Evolutionary conservation across 768 basidiomycete genomes (phyloP).

Genomic region (Agaricus sinodeliciosus): DNA sequence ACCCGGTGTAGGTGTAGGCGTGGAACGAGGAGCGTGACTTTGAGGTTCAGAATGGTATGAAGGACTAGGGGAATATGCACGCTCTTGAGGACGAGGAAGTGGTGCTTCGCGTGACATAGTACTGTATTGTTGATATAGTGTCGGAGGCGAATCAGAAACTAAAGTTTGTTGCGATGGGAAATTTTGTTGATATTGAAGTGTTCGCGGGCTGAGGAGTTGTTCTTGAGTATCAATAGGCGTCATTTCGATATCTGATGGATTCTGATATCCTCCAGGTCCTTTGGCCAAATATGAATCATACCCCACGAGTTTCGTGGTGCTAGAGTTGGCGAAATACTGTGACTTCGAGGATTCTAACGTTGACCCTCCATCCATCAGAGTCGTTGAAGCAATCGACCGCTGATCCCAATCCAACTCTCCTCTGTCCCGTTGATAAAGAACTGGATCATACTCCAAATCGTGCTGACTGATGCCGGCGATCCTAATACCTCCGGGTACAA

Average conservation of each 20-base stretch:
- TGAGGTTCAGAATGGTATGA: constrained; percentile 17
- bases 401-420: constrained; percentile 88
- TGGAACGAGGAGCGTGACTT: constrained; percentile 10
- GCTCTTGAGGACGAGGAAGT: constrained; percentile 50
- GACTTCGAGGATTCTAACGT: constrained; percentile 36
- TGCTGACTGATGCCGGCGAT: constrained; percentile 79
- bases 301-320: constrained; percentile 26
- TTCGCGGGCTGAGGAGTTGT: constrained; percentile 44
- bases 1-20: constrained; percentile 7
- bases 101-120: constrained; percentile 52
- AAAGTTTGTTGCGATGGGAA: constrained; percentile 33
- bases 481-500: constrained; percentile 73
- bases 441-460: constrained; percentile 81
- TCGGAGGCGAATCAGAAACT: constrained; percentile 32
- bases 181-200: constrained; percentile 26
- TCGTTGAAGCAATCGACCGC: constrained; percentile 62
- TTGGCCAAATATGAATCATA: constrained; percentile 55
- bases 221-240: constrained; percentile 53
- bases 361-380: constrained; percentile 40
- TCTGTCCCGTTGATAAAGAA: constrained; percentile 68
- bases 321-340: constrained; percentile 29
- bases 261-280: constrained; percentile 27
- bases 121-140: constrained; percentile 32
- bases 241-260: constrained; percentile 42
- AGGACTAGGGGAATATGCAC: constrained; percentile 30